Conservation (phyloP, 192 early-diverging fungal genomes). For the Coemansia erecta region DNA sequence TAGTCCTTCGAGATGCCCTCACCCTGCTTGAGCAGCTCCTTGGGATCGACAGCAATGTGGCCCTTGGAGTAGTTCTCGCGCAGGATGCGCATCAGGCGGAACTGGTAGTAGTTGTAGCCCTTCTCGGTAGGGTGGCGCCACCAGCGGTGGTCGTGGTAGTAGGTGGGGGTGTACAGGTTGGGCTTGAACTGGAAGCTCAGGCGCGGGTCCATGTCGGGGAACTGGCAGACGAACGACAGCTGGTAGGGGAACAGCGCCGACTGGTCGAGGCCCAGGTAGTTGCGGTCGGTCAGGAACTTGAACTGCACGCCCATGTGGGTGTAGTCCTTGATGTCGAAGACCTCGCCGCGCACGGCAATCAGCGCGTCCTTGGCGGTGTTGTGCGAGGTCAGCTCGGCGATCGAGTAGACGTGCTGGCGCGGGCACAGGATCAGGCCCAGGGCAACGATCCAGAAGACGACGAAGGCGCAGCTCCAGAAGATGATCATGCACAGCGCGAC, state of each 20-base stretch:
- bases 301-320: conserved; percentile 53
- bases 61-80: conserved; percentile 65
- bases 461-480: conserved; percentile 68
- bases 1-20: conserved; percentile 41
- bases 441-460: conserved; percentile 83
- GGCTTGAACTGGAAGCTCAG: conserved; percentile 55
- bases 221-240: conserved; percentile 58
- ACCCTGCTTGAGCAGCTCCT: conserved; percentile 57
- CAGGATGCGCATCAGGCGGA: conserved; percentile 60
- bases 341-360: conserved; percentile 73
- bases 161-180: conserved; percentile 57
- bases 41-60: conserved; percentile 61
- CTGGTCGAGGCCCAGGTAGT: conserved; percentile 67
- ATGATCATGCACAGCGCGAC: conserved; percentile 87
- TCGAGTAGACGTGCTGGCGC: conserved; percentile 69
- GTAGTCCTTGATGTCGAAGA: conserved; percentile 75
- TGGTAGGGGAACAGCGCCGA: conserved; percentile 70
- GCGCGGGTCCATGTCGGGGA: conserved; percentile 53
- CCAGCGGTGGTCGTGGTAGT: conserved; percentile 72
- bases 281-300: conserved; percentile 48
- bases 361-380: conserved; percentile 58
- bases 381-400: conserved; percentile 60
- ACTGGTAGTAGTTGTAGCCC: conserved; percentile 68
- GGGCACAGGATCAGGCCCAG: conserved; percentile 77
- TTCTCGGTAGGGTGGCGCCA: conserved; percentile 58